Base-by-base conservation (phyloP, 352 stramenopile species). In the Phytophthora boehmeriae region DNA sequence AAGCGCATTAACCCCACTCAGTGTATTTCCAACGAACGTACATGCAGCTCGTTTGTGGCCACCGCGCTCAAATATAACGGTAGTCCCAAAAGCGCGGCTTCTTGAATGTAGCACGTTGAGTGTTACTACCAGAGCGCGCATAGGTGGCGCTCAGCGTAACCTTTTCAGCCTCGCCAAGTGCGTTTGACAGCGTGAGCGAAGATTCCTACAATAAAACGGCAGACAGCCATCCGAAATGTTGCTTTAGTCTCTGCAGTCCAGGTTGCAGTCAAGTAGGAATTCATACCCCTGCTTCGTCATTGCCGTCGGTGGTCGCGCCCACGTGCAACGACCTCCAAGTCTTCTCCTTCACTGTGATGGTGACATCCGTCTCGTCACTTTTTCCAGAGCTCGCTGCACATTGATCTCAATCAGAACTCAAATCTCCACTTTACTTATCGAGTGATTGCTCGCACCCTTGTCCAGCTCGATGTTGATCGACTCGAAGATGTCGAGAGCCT, bases 331-430 rank as follows among this genome's bases (percentile, higher is more conserved):
- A 91, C 8, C 87, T 75, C 86, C 90, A 96, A 66, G 76, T 72
- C 63, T 92, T 95, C 47, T 97, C 89, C 67, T 92, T 83, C 20
- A 97, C 86, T 11, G 82, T 93, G 67, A 97, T 96, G 8, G 78
- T 93, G 30, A 97, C 66, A 46, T 97, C 89, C 19, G 84, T 92
- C 65, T 96, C 87, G 60, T 92, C 77, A 10, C 66, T 65, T 47
- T 80, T 61, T 4, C 87, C 74, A 49, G 80, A 92, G 59, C 80
- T 93, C 36, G 78, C 82, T 90, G 49, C 20, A n/a, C n/a, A 35
- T 65, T 56, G 38, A 25, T 28, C 23, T 1, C 34, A 13, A 11
- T 63, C 46, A 72, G 41, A 34, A 44, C 22, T 19, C 27, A 43
- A n/a, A 13, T 47, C 30, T 25, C 8, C 36, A 5, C 28, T 22